Evolutionary conservation across 257 asterid species (phyloP).

Genomic region (Capsicum baccatum): DNA sequence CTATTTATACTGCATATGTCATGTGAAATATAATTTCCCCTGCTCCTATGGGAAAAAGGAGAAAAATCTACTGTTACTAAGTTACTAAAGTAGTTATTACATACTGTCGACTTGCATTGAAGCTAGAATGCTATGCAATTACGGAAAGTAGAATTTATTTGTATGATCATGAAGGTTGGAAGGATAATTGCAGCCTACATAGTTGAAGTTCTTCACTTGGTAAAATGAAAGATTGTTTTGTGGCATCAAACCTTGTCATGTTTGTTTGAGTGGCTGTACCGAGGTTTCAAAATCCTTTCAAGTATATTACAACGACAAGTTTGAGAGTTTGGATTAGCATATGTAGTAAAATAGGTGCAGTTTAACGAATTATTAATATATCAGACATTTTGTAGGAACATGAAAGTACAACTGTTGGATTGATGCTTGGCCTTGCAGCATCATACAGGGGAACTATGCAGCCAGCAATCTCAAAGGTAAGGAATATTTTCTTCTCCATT

Average conservation of each 20-base stretch:
- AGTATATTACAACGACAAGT: neutral
- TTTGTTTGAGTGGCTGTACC: neutral
- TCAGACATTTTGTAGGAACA: slow-evolving; percentile 62
- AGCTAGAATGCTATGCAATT: neutral
- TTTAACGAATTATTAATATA: no score
- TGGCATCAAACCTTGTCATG: slow-evolving; percentile 16
- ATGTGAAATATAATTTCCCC: neutral
- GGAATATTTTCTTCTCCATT: slow-evolving; percentile 31
- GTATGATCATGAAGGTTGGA: neutral
- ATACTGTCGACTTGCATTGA: neutral
- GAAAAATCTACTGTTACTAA: neutral
- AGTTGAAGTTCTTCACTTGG: slow-evolving; percentile 14
- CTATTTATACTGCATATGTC: slow-evolving; percentile 17
- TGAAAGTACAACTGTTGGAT: slow-evolving; percentile 93
- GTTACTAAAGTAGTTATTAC: neutral
- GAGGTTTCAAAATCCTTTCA: neutral
- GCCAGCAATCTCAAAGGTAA: slow-evolving; percentile 95
- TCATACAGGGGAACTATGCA: slow-evolving; percentile 97
- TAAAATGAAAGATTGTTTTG: neutral
- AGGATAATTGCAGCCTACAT: neutral
- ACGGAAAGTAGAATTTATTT: neutral
- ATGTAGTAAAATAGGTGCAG: neutral
- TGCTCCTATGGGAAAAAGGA: neutral
- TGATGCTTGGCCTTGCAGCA: slow-evolving; percentile 98
- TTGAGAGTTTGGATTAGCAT: slow-evolving; percentile 10